Evolutionary conservation across 306 rosid genomes (phyloP), one percentile per base, ranked within the genome.

Genomic region (Arachis stenosperma): DNA sequence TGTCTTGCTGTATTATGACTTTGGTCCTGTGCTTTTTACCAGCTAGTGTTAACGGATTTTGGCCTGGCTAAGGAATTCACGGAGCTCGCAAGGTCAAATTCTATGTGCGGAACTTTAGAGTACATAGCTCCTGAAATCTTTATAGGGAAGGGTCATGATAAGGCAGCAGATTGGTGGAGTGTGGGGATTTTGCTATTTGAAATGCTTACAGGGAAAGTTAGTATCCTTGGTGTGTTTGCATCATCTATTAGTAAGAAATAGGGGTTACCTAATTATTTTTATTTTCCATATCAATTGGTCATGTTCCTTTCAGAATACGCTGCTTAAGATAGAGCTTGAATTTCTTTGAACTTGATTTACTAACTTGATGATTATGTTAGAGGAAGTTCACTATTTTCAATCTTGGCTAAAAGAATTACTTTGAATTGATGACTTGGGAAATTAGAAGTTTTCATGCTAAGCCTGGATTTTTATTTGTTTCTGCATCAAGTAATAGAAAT

Each of bases 151-250:
- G 96, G 90, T 46, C 91, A 87, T n/a, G 85, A 91, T 76, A 91
- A 86, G 73, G 87, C 87, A 62, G 91, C 96, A 6, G 97, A 91
- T 74, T 91, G 96, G 97, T 91, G 97, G 97, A 89, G 97, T 54
- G 83, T 87, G 77, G 96, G 97, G 69, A 66, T 91, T 75, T 77
- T 89, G 51, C 47, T 89, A 48, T 91, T 81, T 67, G 96, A 91
- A 87, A 91, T 91, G 96, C 88, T 91, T 47, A 87, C 91, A 3
- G 97, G 96, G 66, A 91, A 89, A 93, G 97, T 89, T 9, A 75
- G 78, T 54, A 40, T 46, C 74, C 53, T 17, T 40, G 13, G 10
- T 67, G 63, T n/a, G 46, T 33, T 37, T 52, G 30, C 43, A 51
- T 59, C 50, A n/a, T 27, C 27, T 37, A 14, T 58, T 75, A 29